Base-by-base conservation (phyloP, 176 grass and related monocot genomes). In the Oryza brachyantha region DNA sequence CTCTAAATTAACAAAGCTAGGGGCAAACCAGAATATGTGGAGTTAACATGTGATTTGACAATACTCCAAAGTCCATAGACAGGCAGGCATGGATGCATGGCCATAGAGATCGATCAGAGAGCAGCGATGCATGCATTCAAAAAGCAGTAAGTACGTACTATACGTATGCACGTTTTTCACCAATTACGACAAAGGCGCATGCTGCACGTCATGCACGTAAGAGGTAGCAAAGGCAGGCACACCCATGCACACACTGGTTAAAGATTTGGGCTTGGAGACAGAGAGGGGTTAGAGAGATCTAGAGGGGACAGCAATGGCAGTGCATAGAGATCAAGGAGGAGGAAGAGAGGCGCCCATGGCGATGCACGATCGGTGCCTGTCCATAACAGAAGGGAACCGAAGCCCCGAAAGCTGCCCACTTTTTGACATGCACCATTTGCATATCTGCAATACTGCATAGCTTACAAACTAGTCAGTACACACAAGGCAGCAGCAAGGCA, bases 381-480 rank as follows among this genome's bases (percentile, higher is more conserved):
- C 64, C 26, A 31, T 19, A 81, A 73, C 5, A 38, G 64, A 84
- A 69, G 64, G 63, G 4, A 68, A 27, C 62, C 64, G 73, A 77
- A 71, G 82, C 65, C 32, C 80, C 22, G 55, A 83, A 75, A 58
- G 70, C 61, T 57, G 80, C 60, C 3, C 41, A 28, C 57, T 48
- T 50, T 43, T 63, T 34, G 41, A n/a, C 80, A 65, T 1, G 57
- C 68, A 14, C 79, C 67, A 28, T 65, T 65, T 82, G 39, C 59
- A 74, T 19, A 46, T 62, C 36, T 57, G 52, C 52, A 48, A 37
- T 27, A 7, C 22, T 38, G 34, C 24, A 2, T 52, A 46, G 46
- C 35, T 40, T 17, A 27, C 32, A 14, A 17, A 21, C 57, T 40
- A 54, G 38, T 25, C 42, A 9, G 26, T 31, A 40, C 25, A 52